phyloP scores from a whole-genome alignment of 768 basidiomycete genomes.

The Gelatoporia subvermispora region DNA sequence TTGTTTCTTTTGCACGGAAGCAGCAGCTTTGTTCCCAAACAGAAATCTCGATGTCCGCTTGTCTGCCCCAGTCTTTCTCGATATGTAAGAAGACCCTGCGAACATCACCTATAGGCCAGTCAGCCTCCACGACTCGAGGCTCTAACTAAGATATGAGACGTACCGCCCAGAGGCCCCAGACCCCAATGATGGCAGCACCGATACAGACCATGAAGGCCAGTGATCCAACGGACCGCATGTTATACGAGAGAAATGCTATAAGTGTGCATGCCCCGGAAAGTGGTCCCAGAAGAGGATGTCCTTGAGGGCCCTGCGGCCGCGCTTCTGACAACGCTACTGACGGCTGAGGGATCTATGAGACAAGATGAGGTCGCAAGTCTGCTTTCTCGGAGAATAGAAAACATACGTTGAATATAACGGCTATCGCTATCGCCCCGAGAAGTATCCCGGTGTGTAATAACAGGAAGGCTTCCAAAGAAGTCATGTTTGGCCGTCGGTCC shows the following conservation, averaged over 20 bases:
- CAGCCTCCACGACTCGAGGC: neutral
- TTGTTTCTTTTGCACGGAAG: slow-evolving; percentile 29
- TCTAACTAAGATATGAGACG: slow-evolving; percentile 26
- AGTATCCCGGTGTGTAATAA: slow-evolving; percentile 62
- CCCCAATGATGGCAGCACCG: slow-evolving; percentile 45
- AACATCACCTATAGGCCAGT: slow-evolving; percentile 48
- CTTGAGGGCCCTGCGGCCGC: slow-evolving; percentile 3
- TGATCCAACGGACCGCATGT: slow-evolving; percentile 51
- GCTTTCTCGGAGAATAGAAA: neutral
- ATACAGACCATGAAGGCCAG: slow-evolving; percentile 49
- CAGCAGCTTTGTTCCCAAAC: slow-evolving; percentile 61
- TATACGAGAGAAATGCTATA: slow-evolving; percentile 64
- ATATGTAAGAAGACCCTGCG: slow-evolving; percentile 47
- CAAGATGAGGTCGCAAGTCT: neutral
- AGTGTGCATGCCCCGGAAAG: slow-evolving; percentile 48
- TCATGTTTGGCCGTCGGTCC: slow-evolving; percentile 43
- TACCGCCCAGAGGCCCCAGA: slow-evolving; percentile 74
- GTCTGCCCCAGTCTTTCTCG: slow-evolving; percentile 75
- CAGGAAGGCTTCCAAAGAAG: slow-evolving; percentile 66
- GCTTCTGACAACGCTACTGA: neutral
- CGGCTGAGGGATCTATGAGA: neutral
- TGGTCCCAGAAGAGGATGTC: slow-evolving; percentile 63
- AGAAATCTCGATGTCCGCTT: slow-evolving; percentile 77
- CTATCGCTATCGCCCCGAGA: slow-evolving; percentile 48
- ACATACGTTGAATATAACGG: slow-evolving; percentile 56